Evolutionary conservation across 257 asterid species (phyloP), one percentile per base, ranked within the genome.

Genomic region (Henckelia pumila): DNA sequence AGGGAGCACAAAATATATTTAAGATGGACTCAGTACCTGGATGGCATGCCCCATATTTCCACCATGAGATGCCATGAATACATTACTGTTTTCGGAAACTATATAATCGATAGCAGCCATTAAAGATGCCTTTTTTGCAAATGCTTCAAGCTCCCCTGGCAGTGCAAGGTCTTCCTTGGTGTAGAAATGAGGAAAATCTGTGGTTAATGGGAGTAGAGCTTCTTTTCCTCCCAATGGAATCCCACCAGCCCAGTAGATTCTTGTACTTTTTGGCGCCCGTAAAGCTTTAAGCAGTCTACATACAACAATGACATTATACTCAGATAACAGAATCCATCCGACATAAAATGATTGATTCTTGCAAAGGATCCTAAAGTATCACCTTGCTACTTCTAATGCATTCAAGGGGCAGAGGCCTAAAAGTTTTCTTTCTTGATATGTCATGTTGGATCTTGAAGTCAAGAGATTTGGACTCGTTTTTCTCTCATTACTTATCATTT

Each of bases 1-100:
- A 37, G 49, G 49, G 49, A 37, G 1, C 2, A 35, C 5, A 35
- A 35, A 8, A 35, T 35, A 8, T 35, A 37, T 37, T 0, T 9
- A 11, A 11, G 35, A 60, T 58, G 24, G 20, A 44, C 11, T 10
- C 63, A 49, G n/a, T 84, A 88, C 97, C 97, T 93, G 99, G 52
- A 93, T 81, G 32, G 95, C 95, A 5, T 85, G 99, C 30, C 97
- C 97, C 99, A 93, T 90, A 64, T 93, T 90, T 72, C 99, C 97
- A 21, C 99, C 99, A 73, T 93, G 99, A 47, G 99, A 93, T 16
- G 95, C 95, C 99, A 93, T 93, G 92, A 90, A 90, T 2, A 86
- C 96, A 61, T 93, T 88, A 70, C 99, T 90, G 19, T 79, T 84
- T 81, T 86, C 97, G 0, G 92, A 86, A 6, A 93, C 91, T 13